These are phyloP conservation scores for Vitis cinerea DNA, from an alignment of 164 flowering plant species.

Conservation along the genomic window DNA sequence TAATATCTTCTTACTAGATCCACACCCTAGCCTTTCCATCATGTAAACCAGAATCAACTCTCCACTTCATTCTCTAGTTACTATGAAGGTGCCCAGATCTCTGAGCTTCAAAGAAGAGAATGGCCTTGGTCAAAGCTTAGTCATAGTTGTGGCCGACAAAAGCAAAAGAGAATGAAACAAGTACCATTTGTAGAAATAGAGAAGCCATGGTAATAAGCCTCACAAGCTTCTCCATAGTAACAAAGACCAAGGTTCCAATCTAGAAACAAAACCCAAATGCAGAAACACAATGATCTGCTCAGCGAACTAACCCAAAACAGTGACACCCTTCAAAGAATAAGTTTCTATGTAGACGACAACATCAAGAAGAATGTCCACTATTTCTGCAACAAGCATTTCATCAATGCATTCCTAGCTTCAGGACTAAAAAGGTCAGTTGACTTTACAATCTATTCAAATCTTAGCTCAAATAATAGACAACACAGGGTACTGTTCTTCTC, in stretches of 20 bases:
- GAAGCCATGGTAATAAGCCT: too few species aligned
- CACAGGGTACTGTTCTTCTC: too few species aligned
- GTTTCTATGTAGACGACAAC: too few species aligned
- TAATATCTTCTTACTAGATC: constrained; percentile 94
- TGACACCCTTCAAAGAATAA: background rate
- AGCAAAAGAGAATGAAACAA: too few species aligned
- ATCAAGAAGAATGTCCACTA: too few species aligned
- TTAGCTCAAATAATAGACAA: too few species aligned
- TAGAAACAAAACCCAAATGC: too few species aligned
- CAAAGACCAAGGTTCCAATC: background rate
- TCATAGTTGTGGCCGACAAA: constrained; percentile 78
- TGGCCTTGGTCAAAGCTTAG: constrained; percentile 75
- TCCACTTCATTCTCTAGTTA: constrained; percentile 82
- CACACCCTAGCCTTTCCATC: constrained; percentile 87
- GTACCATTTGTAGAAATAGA: too few species aligned
- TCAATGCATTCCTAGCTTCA: too few species aligned
- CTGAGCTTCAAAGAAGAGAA: constrained; percentile 93
- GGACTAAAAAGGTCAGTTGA: too few species aligned
- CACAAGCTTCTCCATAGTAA: background rate
- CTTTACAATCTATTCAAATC: too few species aligned
- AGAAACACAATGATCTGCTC: background rate
- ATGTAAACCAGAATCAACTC: constrained; percentile 71
- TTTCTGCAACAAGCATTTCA: too few species aligned
- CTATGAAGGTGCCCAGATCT: constrained; percentile 85
- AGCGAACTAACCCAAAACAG: background rate